Evolutionary conservation across 306 rosid species (phyloP).

Genomic region (Vicia villosa): DNA sequence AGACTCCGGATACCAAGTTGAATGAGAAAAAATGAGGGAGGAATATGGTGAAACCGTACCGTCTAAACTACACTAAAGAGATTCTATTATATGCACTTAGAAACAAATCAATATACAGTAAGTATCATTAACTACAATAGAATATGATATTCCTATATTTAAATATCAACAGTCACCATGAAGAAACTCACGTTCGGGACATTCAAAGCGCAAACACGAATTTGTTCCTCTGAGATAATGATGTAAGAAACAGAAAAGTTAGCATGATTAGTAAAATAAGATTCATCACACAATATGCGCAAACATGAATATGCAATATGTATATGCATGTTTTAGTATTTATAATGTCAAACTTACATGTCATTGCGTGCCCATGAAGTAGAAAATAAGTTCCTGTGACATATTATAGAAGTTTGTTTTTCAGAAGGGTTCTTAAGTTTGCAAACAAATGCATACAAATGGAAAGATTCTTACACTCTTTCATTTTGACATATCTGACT

Average conservation of each 20-base stretch:
- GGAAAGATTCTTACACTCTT: slow-evolving; percentile 48
- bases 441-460: background rate
- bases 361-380: slow-evolving; percentile 13
- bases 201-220: slow-evolving; percentile 48
- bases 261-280: too few species aligned
- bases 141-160: too few species aligned
- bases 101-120: too few species aligned
- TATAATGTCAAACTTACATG: slow-evolving; percentile 36
- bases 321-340: background rate
- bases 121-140: too few species aligned
- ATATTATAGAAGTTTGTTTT: background rate
- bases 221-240: slow-evolving; percentile 42
- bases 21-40: too few species aligned
- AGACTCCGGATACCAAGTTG: too few species aligned
- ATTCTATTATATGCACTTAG: too few species aligned
- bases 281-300: background rate
- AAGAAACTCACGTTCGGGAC: slow-evolving; percentile 48
- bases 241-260: slow-evolving; percentile 24
- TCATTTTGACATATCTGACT: slow-evolving; percentile 35
- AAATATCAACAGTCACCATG: too few species aligned
- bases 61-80: too few species aligned
- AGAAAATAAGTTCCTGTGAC: slow-evolving; percentile 35
- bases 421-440: slow-evolving; percentile 6
- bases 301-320: too few species aligned
- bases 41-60: too few species aligned